Evolutionary conservation across 345 rosid genomes (phyloP), one percentile per base, ranked within the genome.

Genomic region (Mallotus nudiflorus): DNA sequence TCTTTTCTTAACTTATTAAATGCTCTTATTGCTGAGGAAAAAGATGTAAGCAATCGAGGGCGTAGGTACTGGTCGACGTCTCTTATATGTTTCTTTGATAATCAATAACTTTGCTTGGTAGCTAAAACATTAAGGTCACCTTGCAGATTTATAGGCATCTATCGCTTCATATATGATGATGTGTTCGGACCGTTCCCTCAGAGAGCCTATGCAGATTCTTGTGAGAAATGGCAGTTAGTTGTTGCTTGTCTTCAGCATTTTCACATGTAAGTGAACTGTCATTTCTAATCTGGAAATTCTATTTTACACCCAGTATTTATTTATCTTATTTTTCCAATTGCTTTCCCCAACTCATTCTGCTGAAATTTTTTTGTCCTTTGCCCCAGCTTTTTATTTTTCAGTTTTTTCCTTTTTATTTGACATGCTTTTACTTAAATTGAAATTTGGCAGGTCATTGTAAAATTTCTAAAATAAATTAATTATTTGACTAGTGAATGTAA

Each of bases 161-260:
- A 89, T 76, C 85, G 91, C 83, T 94, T 94, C 76, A 79, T 94
- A 56, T 88, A 82, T 66, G 96, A 94, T 84, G 95, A 90, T 72
- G 98, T 90, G 39, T 94, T 94, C 73, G 92, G 95, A 54, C 97
- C 90, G 33, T 94, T 90, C 77, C 95, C 96, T 61, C 97, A 89
- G 75, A 83, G 98, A 78, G 98, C 97, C 60, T 94, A 91, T 83
- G 87, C 89, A 52, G 96, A 94, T 84, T 90, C 96, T 79, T 80
- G 84, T 75, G 97, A 91, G 85, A 94, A 91, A 81, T 94, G 98
- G 98, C 89, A 94, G 66, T 73, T 94, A 76, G 97, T 86, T 68
- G 84, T 88, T 80, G 91, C 95, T 75, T 88, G 98, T 79, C 98
- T 94, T 72, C 90, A 88, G 73, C 96, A 94, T 85, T 94, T 91